Evolutionary conservation across 2,329 filamentous ascomycete genomes (phyloP), one percentile per base, ranked within the genome.

Genomic region (Aspergillus pseudoviridinutans): DNA sequence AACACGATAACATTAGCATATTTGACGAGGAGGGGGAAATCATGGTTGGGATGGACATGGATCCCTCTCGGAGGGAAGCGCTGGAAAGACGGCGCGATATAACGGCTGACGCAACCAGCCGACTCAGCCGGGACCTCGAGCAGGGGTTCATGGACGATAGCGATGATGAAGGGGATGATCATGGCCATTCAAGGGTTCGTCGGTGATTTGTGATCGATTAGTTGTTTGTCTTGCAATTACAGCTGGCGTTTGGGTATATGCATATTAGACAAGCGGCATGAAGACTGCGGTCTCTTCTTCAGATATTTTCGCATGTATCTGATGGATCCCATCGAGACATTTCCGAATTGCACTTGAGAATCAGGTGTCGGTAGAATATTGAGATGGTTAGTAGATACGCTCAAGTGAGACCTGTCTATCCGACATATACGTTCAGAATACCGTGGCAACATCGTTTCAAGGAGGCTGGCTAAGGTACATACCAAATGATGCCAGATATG

Each of bases 51-150:
- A 78, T 83, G 61, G 80, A 85, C 51, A 82, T 89, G 44, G 78
- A 84, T 61, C 66, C 74, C 9, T 64, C 72, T 25, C 70, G 77
- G 42, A 69, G 79, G 51, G 77, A 78, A 58, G 78, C 75, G 2
- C 60, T 80, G 58, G 70, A 74, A 62, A 69, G 71, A 66, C 67
- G 62, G 78, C 80, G 56, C 74, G 79, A 55, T 75, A 75, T 51
- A 68, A 76, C 64, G 35, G 64, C 64, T n/a, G 72, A 72, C 32
- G 73, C 61, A 51, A 73, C 73, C 65, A 69, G 84, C 64, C 81
- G 91, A 61, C 68, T 96, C 60, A 93, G 90, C 71, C 81, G 91
- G 75, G 91, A 96, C 78, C 74, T 93, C 53, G 90, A 93, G 71
- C 83, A 88, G 66, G 88, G 87, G 0, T 91, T 91, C 69, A 84